Percentiles rank a stretch among this genome's conserved stretches.
These are phyloP conservation scores for Spiraea crenata DNA, from an alignment of 331 rosid genomes.

Conservation along the genomic window DNA sequence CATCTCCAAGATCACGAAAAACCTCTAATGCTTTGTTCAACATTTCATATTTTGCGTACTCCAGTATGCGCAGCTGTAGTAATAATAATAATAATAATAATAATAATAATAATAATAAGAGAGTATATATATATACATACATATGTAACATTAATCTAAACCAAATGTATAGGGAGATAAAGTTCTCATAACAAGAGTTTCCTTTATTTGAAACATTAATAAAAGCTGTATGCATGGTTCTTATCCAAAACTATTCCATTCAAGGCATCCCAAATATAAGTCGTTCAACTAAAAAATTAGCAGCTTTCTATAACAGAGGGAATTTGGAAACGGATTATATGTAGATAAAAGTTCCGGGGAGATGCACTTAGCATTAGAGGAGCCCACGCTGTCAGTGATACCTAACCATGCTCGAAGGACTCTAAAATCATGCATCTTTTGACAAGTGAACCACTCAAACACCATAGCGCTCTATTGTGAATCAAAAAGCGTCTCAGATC, in stretches of 20 bases:
- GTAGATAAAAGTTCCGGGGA: no score
- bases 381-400: neutral
- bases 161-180: no score
- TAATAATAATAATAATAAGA: neutral
- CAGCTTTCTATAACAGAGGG: neutral
- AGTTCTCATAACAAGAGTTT: no score
- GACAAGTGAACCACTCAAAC: neutral
- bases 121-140: no score
- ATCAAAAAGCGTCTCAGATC: neutral
- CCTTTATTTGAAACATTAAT: no score
- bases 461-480: neutral
- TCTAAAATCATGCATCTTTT: neutral
- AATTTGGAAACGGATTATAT: neutral
- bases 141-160: slow-evolving; percentile 3
- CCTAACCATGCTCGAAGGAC: slow-evolving; percentile 5
- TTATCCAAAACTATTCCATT: no score
- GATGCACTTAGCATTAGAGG: neutral
- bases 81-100: slow-evolving; percentile 16
- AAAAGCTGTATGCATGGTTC: no score
- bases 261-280: neutral
- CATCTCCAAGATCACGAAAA: slow-evolving; percentile 92
- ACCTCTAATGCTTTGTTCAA: slow-evolving; percentile 83
- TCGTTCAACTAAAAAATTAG: neutral
- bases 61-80: slow-evolving; percentile 69
- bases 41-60: slow-evolving; percentile 84